Evolutionary conservation across 306 rosid species (phyloP).

Genomic region (Fagus crenata): DNA sequence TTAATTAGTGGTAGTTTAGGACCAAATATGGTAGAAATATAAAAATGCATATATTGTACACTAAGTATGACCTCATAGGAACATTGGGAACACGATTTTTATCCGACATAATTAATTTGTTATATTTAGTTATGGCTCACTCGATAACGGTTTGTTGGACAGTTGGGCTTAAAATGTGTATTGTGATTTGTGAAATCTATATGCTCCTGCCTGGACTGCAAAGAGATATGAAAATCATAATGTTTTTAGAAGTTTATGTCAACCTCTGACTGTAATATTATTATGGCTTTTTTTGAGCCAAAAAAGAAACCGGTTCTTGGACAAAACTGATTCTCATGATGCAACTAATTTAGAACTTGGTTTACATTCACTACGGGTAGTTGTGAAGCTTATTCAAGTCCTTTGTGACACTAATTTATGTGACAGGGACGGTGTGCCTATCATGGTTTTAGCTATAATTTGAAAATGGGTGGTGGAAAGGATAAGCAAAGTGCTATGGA

Average conservation of each 20-base stretch:
- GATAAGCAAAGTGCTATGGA: conserved; percentile 39
- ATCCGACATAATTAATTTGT: background rate
- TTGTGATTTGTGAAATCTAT: background rate
- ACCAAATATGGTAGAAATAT: background rate
- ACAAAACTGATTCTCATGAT: background rate
- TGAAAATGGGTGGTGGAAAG: conserved; percentile 51
- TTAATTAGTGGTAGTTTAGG: background rate
- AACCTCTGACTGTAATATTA: background rate
- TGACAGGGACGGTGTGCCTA: conserved; percentile 39
- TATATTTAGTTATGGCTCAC: background rate
- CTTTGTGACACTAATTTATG: background rate
- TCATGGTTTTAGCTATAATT: conserved; percentile 45
- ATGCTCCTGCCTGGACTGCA: background rate
- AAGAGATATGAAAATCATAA: background rate
- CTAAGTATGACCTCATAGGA: background rate
- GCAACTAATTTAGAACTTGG: background rate
- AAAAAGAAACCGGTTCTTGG: background rate
- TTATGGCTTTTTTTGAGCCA: background rate
- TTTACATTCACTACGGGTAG: background rate
- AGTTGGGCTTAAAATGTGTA: background rate
- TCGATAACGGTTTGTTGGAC: background rate
- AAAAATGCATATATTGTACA: background rate
- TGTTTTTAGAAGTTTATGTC: background rate
- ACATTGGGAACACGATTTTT: background rate
- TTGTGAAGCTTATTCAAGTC: conserved; percentile 4